These are phyloP conservation scores for Camellia granthamiana DNA, from an alignment of 148 eudicot genomes.

Conservation along the genomic window DNA sequence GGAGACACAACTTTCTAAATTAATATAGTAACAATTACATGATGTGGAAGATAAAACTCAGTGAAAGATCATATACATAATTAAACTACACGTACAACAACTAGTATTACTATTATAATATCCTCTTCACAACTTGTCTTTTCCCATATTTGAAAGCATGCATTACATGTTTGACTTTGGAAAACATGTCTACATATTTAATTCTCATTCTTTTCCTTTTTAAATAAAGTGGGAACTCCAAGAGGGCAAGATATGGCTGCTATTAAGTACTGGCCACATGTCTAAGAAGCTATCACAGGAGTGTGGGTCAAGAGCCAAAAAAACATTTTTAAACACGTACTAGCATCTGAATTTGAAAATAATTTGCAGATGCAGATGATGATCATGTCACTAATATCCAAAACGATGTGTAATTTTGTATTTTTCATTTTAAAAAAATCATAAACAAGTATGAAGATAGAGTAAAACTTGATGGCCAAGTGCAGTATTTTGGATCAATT, in stretches of 20 bases:
- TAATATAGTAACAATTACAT: not conserved
- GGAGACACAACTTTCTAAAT: not conserved
- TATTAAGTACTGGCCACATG: not conserved
- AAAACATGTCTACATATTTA: not conserved
- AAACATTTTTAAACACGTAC: not conserved
- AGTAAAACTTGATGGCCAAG: no score
- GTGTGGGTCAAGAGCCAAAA: not conserved
- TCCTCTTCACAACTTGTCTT: not conserved
- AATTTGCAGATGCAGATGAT: no score
- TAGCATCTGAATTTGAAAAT: not conserved
- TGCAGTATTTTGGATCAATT: no score
- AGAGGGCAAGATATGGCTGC: not conserved
- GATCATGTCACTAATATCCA: no score
- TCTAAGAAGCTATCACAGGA: not conserved
- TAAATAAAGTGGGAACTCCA: not conserved
- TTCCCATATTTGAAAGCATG: not conserved
- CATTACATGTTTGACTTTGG: not conserved
- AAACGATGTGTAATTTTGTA: no score
- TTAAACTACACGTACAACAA: no score
- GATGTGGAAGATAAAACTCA: not conserved
- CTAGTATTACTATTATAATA: no score
- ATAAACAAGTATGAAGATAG: no score
- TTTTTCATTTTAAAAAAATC: no score
- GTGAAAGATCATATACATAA: not conserved
- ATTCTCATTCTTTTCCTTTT: not conserved